Base-by-base conservation (phyloP, 257 asterid species). In the Jasminum sambac region DNA sequence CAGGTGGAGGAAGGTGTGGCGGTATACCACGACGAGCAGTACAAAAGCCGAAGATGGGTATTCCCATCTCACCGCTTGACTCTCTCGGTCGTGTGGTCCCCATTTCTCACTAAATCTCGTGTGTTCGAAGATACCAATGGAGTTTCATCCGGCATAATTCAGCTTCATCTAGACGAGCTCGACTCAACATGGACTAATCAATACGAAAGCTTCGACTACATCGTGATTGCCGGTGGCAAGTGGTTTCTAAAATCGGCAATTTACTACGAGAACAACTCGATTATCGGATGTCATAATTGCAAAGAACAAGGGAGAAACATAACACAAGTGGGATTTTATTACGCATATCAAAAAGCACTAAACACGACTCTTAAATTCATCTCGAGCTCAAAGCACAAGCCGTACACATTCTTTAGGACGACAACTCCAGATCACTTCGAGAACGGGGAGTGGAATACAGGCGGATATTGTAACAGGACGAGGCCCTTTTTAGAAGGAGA, bases 241-340 rank as follows among this genome's bases (percentile, higher is more conserved):
- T 94, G 97, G 98, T 94, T 83, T 79, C 88, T 87, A 65, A 89
- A 89, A 72, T 39, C 79, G 2, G 88, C 91, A 6, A 60, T 87
- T 19, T 92, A 85, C 84, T 86, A 82, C 21, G 91, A 84, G 77
- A 88, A 84, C 82, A 73, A 67, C 26, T 79, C 77, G 2, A 48
- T 84, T 2, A 66, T 82, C 34, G 97, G 98, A 55, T 93, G 98
- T 82, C 96, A 89, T 59, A 66, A 74, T 55, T 93, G 98, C 73
- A 67, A 70, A 10, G 79, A 80, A 46, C 67, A 70, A 8, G 79
- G 81, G 44, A 62, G 74, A 64, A 93, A 93, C 87, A 76, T 87
- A 59, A 86, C 94, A 0, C 80, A 87, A 63, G 7, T 85, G 23
- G 92, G 96, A 13, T 87, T 88, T 19, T 66, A 64, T 3, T 72